These are phyloP conservation scores for Jimgerdemannia flammicorona DNA, from an alignment of 192 early-diverging fungal species.

Conservation along the genomic window DNA sequence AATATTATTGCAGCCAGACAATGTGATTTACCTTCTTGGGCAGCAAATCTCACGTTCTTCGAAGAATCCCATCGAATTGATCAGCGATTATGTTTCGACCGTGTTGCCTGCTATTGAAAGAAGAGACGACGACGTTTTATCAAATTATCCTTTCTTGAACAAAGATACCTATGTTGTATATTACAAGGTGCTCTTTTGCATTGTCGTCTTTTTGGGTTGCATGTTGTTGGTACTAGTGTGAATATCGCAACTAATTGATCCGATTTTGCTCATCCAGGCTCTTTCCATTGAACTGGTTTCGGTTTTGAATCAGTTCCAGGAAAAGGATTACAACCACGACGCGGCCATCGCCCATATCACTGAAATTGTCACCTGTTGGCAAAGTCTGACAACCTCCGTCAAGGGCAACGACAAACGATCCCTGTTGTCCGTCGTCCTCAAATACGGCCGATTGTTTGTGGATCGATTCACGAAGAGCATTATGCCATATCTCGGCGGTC, in stretches of 20 bases:
- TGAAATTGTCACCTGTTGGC: conserved; percentile 38
- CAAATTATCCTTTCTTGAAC: conserved; percentile 36
- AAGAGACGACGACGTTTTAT: conserved; percentile 22
- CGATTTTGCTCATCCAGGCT: conserved; percentile 14
- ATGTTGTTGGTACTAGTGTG: background rate
- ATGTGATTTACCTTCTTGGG: background rate
- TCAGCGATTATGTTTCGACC: conserved; percentile 30
- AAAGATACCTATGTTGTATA: conserved; percentile 34
- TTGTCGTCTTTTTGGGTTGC: background rate
- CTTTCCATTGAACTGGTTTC: conserved; percentile 31
- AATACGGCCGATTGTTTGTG: conserved; percentile 45
- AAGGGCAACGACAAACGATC: conserved; percentile 44
- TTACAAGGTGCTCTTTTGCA: conserved; percentile 27
- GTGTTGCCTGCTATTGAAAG: conserved; percentile 37
- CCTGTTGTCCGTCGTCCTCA: conserved; percentile 38
- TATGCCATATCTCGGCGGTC: conserved; percentile 42
- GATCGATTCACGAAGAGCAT: conserved; percentile 48
- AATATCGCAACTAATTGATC: too few relatives aligned
- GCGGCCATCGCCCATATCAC: conserved; percentile 28
- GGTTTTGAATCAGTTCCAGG: conserved; percentile 18
- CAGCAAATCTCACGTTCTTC: conserved; percentile 42
- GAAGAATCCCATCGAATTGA: conserved; percentile 30
- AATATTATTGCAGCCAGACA: background rate
- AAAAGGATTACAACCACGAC: conserved; percentile 18
- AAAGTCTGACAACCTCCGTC: conserved; percentile 37